Evolutionary conservation across 257 asterid genomes (phyloP).

Genomic region (Mentha longifolia): DNA sequence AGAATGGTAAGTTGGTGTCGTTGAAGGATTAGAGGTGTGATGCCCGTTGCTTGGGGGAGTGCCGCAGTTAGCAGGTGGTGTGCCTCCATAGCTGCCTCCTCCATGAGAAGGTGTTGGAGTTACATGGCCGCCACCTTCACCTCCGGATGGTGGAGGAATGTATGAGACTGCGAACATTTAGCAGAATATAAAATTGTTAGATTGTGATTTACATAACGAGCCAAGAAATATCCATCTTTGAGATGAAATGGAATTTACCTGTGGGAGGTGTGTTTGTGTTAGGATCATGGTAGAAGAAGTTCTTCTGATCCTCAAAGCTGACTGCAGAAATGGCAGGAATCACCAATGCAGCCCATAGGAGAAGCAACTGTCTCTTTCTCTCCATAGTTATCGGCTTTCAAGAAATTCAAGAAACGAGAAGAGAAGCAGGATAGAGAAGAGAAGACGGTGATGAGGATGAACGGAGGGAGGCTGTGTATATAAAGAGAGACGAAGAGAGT

Average conservation of each 20-base stretch:
- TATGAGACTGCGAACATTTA: conserved; percentile 36
- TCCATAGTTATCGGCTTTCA: conserved; percentile 29
- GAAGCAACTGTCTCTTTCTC: conserved; percentile 31
- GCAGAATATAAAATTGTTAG: conserved; percentile 19
- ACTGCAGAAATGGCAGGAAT: neutral
- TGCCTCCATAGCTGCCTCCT: conserved; percentile 12
- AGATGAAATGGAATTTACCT: conserved; percentile 30
- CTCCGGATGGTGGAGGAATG: conserved; percentile 41
- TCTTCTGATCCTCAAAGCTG: conserved; percentile 65
- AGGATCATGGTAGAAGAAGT: conserved; percentile 60
- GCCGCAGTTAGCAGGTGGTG: conserved; percentile 69
- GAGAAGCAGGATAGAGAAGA: neutral
- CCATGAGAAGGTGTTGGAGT: conserved; percentile 47
- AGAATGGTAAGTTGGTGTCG: conserved; percentile 28
- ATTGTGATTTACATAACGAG: neutral
- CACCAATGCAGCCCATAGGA: conserved; percentile 48
- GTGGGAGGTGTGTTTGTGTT: conserved; percentile 42
- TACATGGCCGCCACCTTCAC: conserved; percentile 35
- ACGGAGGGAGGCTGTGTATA: conserved; percentile 37
- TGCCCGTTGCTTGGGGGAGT: conserved; percentile 64
- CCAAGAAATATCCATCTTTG: neutral
- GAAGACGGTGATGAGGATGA: conserved; percentile 28
- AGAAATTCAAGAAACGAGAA: neutral
- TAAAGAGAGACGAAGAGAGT: conserved; percentile 37
- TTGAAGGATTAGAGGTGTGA: conserved; percentile 30